Evolutionary conservation across 495 filamentous ascomycete species (phyloP), one percentile per base, ranked within the genome.

Genomic region (Lepraria neglecta): DNA sequence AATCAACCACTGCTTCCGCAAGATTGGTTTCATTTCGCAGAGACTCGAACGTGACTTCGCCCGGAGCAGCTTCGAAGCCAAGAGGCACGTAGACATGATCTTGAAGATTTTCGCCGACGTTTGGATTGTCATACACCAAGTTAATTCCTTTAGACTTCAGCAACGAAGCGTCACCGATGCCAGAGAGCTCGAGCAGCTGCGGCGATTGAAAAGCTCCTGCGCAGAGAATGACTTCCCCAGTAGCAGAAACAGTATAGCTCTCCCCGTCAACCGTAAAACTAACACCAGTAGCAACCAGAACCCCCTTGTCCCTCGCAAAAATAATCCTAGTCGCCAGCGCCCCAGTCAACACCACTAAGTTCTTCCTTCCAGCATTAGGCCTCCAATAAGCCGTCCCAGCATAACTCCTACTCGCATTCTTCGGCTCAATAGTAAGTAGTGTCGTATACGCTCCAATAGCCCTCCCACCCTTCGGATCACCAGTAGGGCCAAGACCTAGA

Each of bases 121-220:
- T 68, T 0, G 80, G 81, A 45, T 85, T 74, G 0, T 83, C 82
- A 4, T 79, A 81, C 1, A 84, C 61, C 57, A 83, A 76, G 0
- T 84, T 71, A 6, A 85, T 64, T 63, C 83, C 79, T 0, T 78
- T 75, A 0, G 77, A 75, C 48, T 79, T 69, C 28, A 84, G 63
- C 30, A 74, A 45, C 0, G 30, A 27, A 19, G 68, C 53, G 28
- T 70, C 62, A 1, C 74, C 74, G n/a, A 76, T 70, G 6, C 74
- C 72, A 14, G 70, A 74, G 9, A 76, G 66, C 63, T 74, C 66
- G 55, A 5, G 73, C 61, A 10, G 80, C 79, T n/a, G 78, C 76
- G 12, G 77, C 70, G 50, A 84, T 55, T 61, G 85, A 75, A 50
- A 84, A 69, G 55, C 75, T 72, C 19, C 70, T 31, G 31, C 67